A percentile compares a stretch with the other conserved stretches of the same genome.
Conservation (phyloP, 306 rosid genomes). For the Styphnolobium japonicum region DNA sequence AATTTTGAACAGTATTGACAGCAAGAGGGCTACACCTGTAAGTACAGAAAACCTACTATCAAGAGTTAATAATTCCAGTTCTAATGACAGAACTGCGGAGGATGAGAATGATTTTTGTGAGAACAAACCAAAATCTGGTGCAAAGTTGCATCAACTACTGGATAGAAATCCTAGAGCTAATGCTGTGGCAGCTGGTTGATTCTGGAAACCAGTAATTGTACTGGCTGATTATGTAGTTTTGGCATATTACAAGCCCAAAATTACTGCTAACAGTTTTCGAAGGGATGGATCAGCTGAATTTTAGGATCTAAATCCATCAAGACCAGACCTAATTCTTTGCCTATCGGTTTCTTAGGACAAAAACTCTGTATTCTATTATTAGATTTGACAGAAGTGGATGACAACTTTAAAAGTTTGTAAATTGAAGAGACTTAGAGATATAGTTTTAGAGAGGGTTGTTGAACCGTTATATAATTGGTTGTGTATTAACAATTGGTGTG, state of each 20-base stretch:
- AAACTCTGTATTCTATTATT: constrained; percentile 31
- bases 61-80: constrained; percentile 62
- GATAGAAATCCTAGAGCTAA: constrained; percentile 80
- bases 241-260: constrained; percentile 95
- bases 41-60: constrained; percentile 76
- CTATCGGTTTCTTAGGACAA: constrained; percentile 36
- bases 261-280: constrained; percentile 69
- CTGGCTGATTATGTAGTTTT: constrained; percentile 71
- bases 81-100: constrained; percentile 52
- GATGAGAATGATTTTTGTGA: constrained; percentile 62
- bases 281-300: constrained; percentile 40
- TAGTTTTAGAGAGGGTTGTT: constrained; percentile 29
- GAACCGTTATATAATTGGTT: constrained; percentile 30
- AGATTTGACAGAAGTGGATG: constrained; percentile 41
- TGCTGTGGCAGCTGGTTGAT: constrained; percentile 84
- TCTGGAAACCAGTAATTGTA: constrained; percentile 18
- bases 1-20: constrained; percentile 43
- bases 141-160: constrained; percentile 87
- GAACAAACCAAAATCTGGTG: constrained; percentile 61
- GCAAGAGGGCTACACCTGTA: constrained; percentile 52
- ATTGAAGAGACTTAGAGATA: constrained; percentile 44
- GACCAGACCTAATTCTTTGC: constrained; percentile 51
- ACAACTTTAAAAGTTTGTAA: constrained; percentile 54
- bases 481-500: constrained; percentile 29
- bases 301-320: constrained; percentile 42